Conservation (phyloP, 305 asterid genomes). For the Fraxinus floribunda region DNA sequence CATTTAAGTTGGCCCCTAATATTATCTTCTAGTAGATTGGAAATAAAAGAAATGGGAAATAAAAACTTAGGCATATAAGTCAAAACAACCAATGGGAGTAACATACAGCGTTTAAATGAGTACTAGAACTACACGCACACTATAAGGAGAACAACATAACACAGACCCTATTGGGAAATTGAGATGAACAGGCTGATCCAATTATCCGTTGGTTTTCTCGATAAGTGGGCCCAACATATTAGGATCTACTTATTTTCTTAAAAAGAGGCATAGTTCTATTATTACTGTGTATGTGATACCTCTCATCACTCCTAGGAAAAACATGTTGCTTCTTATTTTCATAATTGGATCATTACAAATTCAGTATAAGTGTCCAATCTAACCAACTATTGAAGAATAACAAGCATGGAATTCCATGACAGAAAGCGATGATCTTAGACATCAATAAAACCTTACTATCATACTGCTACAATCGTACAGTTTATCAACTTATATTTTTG, state of each 20-base stretch:
- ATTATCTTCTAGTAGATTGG: not conserved
- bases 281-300: not conserved
- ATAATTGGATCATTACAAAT: not conserved
- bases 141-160: not conserved
- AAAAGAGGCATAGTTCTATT: not conserved
- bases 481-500: not conserved
- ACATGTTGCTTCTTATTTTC: not conserved
- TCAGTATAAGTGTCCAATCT: not conserved
- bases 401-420: not conserved
- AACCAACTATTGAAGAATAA: not conserved
- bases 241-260: not conserved
- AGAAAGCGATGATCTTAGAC: not conserved
- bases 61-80: not conserved
- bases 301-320: not conserved
- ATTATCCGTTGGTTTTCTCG: not conserved
- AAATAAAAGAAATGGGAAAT: not conserved
- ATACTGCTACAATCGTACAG: not conserved
- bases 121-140: not conserved
- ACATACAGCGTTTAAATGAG: not conserved
- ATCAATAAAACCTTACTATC: not conserved
- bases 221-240: not conserved
- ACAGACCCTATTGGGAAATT: not conserved
- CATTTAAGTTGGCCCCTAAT: not conserved
- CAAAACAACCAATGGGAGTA: not conserved
- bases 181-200: not conserved